phyloP scores from a whole-genome alignment of 2,329 filamentous ascomycete genomes.

The Fusarium sp. region DNA sequence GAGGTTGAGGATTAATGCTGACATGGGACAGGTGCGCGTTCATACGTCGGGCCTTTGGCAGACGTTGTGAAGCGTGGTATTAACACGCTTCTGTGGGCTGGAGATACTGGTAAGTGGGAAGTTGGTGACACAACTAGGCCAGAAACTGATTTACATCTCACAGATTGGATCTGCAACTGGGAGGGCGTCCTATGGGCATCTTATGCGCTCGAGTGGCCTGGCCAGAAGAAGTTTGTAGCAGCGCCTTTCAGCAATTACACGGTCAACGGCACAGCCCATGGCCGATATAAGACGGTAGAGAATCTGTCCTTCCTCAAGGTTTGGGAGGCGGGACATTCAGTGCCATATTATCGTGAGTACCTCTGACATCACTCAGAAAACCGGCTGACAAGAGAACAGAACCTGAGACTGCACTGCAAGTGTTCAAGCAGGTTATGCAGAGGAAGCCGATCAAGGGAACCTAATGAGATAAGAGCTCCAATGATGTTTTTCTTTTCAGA shows the following conservation, averaged over 20 bases:
- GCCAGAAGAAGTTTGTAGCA: constrained; percentile 52
- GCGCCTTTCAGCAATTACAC: constrained; percentile 54
- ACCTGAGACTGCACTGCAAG: constrained; percentile 42
- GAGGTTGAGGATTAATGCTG: background rate
- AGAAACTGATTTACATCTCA: background rate
- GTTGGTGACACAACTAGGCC: background rate
- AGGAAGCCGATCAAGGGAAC: constrained; percentile 33
- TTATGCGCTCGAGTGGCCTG: constrained; percentile 57
- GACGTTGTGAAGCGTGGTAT: constrained; percentile 60
- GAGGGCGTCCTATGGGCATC: constrained; percentile 60
- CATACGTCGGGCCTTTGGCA: constrained; percentile 56
- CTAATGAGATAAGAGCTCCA: constrained; percentile 1
- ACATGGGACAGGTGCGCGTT: constrained; percentile 50
- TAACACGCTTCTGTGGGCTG: constrained; percentile 63
- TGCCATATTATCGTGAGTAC: constrained; percentile 56
- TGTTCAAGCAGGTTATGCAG: constrained; percentile 44
- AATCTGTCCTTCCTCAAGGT: constrained; percentile 71
- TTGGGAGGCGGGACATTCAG: constrained; percentile 67
- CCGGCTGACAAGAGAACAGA: constrained; percentile 29
- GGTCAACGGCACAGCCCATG: constrained; percentile 58
- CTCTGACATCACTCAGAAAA: too few relatives aligned
- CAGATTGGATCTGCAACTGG: constrained; percentile 69
- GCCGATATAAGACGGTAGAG: constrained; percentile 58
- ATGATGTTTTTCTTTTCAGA: background rate
- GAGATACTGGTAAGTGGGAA: constrained; percentile 56